Percentiles rank a stretch among this genome's conserved stretches.
Conservation (phyloP, 164 flowering plant genomes). For the Nymphaea colorata region DNA sequence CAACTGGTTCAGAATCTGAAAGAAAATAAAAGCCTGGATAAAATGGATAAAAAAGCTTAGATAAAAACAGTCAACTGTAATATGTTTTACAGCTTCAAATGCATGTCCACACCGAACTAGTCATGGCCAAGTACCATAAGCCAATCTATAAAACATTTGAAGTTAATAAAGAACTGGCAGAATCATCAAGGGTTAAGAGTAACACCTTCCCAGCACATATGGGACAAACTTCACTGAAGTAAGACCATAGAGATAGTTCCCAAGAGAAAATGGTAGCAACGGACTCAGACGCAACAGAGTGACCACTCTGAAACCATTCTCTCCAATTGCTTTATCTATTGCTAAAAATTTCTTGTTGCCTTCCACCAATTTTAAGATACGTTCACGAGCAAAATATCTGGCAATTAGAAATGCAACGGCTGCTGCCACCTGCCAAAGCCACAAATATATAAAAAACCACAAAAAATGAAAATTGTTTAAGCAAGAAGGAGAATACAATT, state of each 20-base stretch:
- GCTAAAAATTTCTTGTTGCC: slow-evolving; percentile 97
- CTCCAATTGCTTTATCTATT: slow-evolving; percentile 97
- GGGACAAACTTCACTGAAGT: slow-evolving; percentile 95
- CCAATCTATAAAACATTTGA: not conserved
- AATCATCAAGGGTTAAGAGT: slow-evolving; percentile 2
- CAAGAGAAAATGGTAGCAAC: slow-evolving; percentile 92
- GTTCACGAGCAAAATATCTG: slow-evolving; percentile 99
- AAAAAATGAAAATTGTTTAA: not conserved
- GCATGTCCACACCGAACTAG: no score
- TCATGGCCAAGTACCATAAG: no score
- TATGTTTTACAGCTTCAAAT: no score
- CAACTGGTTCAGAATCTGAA: no score
- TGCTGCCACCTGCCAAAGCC: slow-evolving; percentile 71
- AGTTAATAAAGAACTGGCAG: not conserved
- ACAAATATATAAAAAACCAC: not conserved
- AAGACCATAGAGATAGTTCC: slow-evolving; percentile 90
- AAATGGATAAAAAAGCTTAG: no score
- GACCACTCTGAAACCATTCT: slow-evolving; percentile 92
- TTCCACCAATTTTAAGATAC: slow-evolving; percentile 84
- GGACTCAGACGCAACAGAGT: slow-evolving; percentile 96
- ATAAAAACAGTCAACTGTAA: no score
- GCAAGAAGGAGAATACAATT: not conserved
- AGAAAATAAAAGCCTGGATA: no score
- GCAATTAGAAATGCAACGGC: slow-evolving; percentile 93
- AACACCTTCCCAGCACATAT: slow-evolving; percentile 88